Conservation (phyloP, 2,329 filamentous ascomycete species). For the Nectriaceae sp. region DNA sequence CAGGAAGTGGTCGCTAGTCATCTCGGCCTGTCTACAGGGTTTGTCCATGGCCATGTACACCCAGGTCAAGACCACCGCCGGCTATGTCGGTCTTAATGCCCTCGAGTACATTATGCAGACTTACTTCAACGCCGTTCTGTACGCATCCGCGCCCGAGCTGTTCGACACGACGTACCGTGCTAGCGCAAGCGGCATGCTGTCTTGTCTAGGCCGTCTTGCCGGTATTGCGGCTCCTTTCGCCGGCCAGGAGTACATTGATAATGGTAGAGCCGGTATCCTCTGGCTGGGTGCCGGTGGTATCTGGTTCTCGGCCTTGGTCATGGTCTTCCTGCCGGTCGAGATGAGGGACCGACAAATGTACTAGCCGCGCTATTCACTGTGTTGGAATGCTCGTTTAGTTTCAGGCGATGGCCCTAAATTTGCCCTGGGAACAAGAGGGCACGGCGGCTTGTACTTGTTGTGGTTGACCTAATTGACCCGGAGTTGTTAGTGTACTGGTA, state of each 20-base stretch:
- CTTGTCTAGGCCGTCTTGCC: not conserved
- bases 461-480: too few species aligned
- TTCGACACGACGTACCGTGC: constrained; percentile 58
- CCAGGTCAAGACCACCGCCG: constrained; percentile 38
- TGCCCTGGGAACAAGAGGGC: too few species aligned
- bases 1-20: constrained; percentile 44
- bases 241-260: not conserved
- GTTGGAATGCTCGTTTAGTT: too few species aligned
- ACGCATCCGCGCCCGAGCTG: constrained; percentile 56
- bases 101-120: constrained; percentile 49
- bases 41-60: constrained; percentile 50
- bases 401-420: too few species aligned
- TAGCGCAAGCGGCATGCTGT: constrained; percentile 49
- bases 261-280: not conserved
- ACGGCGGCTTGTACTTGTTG: too few species aligned
- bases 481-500: too few species aligned
- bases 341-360: not conserved
- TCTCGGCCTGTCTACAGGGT: constrained; percentile 47
- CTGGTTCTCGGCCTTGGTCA: not conserved
- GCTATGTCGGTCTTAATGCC: constrained; percentile 41
- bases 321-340: not conserved
- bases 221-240: not conserved
- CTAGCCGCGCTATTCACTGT: not conserved
- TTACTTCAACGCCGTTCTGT: constrained; percentile 38
- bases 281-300: not conserved